Conservation (phyloP, 768 basidiomycete genomes). For the Phanerochaete carnosa region DNA sequence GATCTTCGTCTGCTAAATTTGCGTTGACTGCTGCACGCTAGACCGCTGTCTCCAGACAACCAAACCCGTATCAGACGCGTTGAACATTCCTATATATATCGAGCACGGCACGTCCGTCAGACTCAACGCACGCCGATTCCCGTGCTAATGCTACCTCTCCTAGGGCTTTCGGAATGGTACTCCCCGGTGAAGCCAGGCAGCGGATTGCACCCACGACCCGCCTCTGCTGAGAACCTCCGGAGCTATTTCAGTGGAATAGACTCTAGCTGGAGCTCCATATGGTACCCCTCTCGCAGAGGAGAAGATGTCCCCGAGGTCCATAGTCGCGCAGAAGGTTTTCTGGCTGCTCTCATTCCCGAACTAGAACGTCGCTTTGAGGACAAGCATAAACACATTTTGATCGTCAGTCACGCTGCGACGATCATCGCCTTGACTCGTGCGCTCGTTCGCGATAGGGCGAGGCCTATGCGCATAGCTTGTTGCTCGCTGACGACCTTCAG, state of each 20-base stretch:
- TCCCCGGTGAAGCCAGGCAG: conserved; percentile 64
- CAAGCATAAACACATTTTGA: conserved; percentile 49
- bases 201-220: conserved; percentile 75
- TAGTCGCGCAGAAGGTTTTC: conserved; percentile 50
- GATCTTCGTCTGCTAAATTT: background rate
- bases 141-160: background rate
- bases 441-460: conserved; percentile 48
- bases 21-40: conserved; percentile 23
- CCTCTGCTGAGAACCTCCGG: conserved; percentile 48
- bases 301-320: conserved; percentile 66
- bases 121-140: background rate
- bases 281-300: conserved; percentile 69
- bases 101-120: conserved; percentile 61
- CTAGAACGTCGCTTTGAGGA: conserved; percentile 43
- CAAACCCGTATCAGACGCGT: conserved; percentile 55
- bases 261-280: conserved; percentile 58
- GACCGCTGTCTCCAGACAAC: conserved; percentile 88
- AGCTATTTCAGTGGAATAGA: conserved; percentile 60
- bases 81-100: conserved; percentile 67
- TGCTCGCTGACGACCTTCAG: conserved; percentile 64
- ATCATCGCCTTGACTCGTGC: conserved; percentile 61
- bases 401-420: conserved; percentile 77
- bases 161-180: conserved; percentile 79
- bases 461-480: conserved; percentile 67
- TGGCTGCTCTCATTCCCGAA: conserved; percentile 47